Evolutionary conservation across 441 rosid genomes (phyloP).

Genomic region (Croton laevigatus): DNA sequence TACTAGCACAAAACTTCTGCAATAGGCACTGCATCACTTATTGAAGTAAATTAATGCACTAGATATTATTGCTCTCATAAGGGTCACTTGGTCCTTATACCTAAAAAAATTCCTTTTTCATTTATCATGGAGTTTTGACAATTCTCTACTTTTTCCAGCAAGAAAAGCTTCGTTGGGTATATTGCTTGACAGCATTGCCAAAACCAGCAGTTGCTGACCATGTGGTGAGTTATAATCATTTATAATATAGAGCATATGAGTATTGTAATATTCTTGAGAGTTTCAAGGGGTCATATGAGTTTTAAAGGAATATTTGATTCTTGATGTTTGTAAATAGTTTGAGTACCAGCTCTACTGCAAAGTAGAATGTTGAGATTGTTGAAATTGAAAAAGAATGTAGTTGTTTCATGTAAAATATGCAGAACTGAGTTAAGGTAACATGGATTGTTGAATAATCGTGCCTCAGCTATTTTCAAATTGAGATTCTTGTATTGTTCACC

Average conservation of each 20-base stretch:
- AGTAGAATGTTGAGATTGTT: background rate
- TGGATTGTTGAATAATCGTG: too few species aligned
- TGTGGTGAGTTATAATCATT: background rate
- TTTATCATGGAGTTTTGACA: background rate
- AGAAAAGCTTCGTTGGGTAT: background rate
- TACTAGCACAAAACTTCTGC: too few species aligned
- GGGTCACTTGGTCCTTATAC: background rate
- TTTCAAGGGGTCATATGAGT: background rate
- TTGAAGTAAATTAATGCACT: background rate
- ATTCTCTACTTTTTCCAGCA: background rate
- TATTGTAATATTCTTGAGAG: background rate
- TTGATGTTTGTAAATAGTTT: background rate
- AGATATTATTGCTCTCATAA: background rate
- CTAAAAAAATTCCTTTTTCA: background rate
- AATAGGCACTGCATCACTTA: background rate
- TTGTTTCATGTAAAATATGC: background rate
- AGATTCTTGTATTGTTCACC: too few species aligned
- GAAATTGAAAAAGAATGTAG: background rate
- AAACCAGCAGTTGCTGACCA: background rate
- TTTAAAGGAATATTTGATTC: background rate
- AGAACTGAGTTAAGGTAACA: too few species aligned
- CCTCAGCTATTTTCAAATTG: too few species aligned
- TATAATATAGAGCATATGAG: background rate
- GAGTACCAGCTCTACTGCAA: background rate
- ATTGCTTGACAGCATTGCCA: background rate